Evolutionary conservation across 805 yeast species (phyloP), one percentile per base, ranked within the genome.

Genomic region (Candida tibetensis): DNA sequence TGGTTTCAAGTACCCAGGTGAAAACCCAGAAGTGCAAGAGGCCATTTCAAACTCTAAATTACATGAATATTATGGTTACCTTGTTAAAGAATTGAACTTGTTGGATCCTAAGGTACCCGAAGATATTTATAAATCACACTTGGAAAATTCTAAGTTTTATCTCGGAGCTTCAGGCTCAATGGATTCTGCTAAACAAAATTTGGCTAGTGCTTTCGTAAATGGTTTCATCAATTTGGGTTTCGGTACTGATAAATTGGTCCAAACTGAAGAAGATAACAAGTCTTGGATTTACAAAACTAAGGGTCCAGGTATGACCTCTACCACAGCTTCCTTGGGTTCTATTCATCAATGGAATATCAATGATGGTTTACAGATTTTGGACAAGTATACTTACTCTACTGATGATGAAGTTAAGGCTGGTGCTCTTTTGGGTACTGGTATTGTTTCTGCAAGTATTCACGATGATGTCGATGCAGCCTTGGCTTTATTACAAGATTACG

Each of bases 401-500:
- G 95, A 89, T 52, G 82, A 80, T 41, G 91, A 87, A 55, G 79
- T 90, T 49, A 88, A 88, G 66, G 96, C 98, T 5, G 99, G 99
- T 64, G 96, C 99, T 4, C 72, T 93, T 41, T 74, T 93, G 48
- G 99, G 98, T 61, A 87, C 88, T 62, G 99, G 98, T 61, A 76
- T 93, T 33, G 82, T 88, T 4, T 86, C 95, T 19, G 75, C 95
- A 16, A 95, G 95, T 63, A 91, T 93, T 39, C 96, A 87, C 63
- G 96, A 91, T 58, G 99, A 91, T 45, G 87, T 90, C 30, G 98
- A 89, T 47, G 91, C 97, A 1, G 91, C 97, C 5, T 72, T 87
- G 44, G 81, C 95, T 19, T 67, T 93, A 48, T 74, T 93, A 46
- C 88, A 82, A 61, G 98, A 91, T 46, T 86, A 85, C 53, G 82